Base-by-base conservation (phyloP, 345 rosid genomes). In the Eucalyptus globulus region DNA sequence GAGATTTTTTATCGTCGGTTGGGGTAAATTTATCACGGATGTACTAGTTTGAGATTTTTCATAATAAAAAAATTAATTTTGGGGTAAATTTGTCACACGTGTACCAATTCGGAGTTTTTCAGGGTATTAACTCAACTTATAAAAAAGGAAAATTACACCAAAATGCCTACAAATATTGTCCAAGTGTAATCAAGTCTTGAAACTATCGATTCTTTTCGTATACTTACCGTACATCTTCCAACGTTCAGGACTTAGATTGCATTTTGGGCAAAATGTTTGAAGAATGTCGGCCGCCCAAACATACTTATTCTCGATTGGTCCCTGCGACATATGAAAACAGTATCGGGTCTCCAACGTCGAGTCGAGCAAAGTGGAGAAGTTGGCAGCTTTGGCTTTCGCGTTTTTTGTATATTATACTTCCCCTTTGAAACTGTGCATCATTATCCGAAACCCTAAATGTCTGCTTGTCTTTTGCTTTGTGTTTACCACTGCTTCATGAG, bases 21-120 rank as follows among this genome's bases (percentile, higher is more conserved):
- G 0, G 0, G 53, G 3, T 6, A 50, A 50, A 15, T 50, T 50
- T 2, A 15, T 50, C 8, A 15, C 1, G 0, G 1, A 50, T 50
- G 1, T 6, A 50, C 1, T 50, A 50, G 3, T 50, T 50, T 50
- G 21, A 50, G 1, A 8, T 50, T 50, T 50, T 50, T 50, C 4
- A 50, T 50, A 50, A 50, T 16, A 50, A 50, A 49, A 49, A 50
- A 50, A 16, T 2, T 50, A 16, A 8, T 50, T 50, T 6, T 0
- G 0, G 8, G 1, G 8, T 50, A 50, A 50, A 50, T 50, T 50
- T 16, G 21, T 50, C 7, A 50, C 4, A 50, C 0, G 0, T 50
- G 0, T 50, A 50, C 4, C 0, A 16, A 1, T 50, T 50, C 4
- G 54, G 1, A 8, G 2, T 50, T 16, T 50, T 50, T 50, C 2